phyloP scores from a whole-genome alignment of 2,329 filamentous ascomycete genomes.

The Fonsecaea pedrosoi region DNA sequence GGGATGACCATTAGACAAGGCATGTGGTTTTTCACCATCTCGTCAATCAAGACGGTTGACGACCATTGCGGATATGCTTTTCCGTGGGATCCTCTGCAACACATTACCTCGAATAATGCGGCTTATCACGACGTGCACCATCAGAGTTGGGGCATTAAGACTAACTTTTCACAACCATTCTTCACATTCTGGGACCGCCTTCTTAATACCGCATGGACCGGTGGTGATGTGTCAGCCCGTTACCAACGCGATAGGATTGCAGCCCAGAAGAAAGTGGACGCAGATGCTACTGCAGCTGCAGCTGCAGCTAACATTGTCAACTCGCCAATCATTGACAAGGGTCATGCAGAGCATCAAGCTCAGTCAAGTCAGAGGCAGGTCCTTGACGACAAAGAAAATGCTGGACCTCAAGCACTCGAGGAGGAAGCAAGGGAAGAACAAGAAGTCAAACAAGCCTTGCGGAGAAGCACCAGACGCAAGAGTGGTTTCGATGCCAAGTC shows the following conservation, averaged over 20 bases:
- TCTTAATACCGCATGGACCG: constrained; percentile 82
- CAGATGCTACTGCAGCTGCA: constrained; percentile 48
- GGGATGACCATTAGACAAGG: constrained; percentile 85
- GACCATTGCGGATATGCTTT: constrained; percentile 97
- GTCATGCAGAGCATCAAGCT: constrained; percentile 48
- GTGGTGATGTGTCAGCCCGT: constrained; percentile 65
- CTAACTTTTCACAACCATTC: constrained; percentile 58
- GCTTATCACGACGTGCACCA: constrained; percentile 98
- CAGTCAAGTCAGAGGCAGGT: constrained; percentile 50
- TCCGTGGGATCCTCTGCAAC: constrained; percentile 92
- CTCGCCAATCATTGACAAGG: constrained; percentile 40
- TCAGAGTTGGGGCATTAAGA: constrained; percentile 98
- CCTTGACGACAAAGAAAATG: constrained; percentile 47
- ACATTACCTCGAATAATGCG: constrained; percentile 91
- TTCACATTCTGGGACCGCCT: constrained; percentile 94
- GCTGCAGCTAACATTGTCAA: constrained; percentile 37
- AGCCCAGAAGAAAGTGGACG: constrained; percentile 64
- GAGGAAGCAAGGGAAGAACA: constrained; percentile 53
- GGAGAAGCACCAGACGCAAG: constrained; percentile 41
- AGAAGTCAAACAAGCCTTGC: constrained; percentile 39
- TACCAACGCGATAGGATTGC: constrained; percentile 64
- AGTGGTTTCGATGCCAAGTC: constrained; percentile 42
- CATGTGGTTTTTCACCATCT: constrained; percentile 87
- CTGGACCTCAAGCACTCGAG: constrained; percentile 46
- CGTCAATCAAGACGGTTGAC: constrained; percentile 94